These are phyloP conservation scores for Blastobotrys aristatus DNA, from an alignment of 1,139 yeast species.

Conservation along the genomic window DNA sequence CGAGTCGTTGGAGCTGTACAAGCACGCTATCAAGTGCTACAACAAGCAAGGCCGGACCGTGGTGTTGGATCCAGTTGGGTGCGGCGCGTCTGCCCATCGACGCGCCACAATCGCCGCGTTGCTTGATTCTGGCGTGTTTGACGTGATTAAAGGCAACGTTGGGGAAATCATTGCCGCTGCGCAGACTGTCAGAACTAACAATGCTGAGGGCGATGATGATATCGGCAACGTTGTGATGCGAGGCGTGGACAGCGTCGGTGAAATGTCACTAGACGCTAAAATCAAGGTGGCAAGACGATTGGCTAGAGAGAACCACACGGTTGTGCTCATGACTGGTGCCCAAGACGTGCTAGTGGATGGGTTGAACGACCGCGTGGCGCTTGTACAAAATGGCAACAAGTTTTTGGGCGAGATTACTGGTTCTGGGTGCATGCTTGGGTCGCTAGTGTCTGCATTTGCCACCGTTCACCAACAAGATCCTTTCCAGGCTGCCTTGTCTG, in stretches of 20 bases:
- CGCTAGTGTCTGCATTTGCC: constrained; percentile 56
- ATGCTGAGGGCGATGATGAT: neutral
- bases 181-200: constrained; percentile 20
- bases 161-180: constrained; percentile 67
- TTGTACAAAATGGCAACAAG: constrained; percentile 55
- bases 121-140: constrained; percentile 52
- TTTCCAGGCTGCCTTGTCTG: constrained; percentile 48
- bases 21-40: constrained; percentile 54
- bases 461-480: constrained; percentile 31
- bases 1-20: constrained; percentile 42
- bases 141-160: constrained; percentile 80
- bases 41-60: constrained; percentile 55
- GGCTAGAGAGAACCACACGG: constrained; percentile 50
- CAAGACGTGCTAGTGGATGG: constrained; percentile 46
- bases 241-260: constrained; percentile 46
- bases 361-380: constrained; percentile 26
- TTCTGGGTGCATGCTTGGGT: constrained; percentile 81
- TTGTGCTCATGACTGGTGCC: constrained; percentile 71
- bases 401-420: constrained; percentile 80
- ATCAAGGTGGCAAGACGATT: constrained; percentile 41
- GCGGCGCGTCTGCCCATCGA: constrained; percentile 71
- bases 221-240: constrained; percentile 45
- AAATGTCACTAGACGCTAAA: constrained; percentile 31
- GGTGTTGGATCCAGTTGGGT: constrained; percentile 88
- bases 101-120: constrained; percentile 44